Conservation (phyloP, 2,329 filamentous ascomycete species). For the Nothophoma quercina region DNA sequence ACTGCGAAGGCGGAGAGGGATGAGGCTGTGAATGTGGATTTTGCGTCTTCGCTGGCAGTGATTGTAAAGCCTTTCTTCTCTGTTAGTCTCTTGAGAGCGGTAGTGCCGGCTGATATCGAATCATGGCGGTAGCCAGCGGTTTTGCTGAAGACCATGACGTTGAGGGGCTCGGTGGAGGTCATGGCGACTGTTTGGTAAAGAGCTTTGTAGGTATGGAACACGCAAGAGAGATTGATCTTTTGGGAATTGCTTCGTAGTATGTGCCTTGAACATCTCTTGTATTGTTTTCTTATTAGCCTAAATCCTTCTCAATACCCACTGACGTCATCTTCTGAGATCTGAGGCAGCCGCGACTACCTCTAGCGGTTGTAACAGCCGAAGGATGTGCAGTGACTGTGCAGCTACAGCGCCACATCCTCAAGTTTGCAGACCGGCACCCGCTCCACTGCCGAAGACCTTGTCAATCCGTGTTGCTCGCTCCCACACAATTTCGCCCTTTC, state of each 20-base stretch:
- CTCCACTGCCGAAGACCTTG: conserved; percentile 56
- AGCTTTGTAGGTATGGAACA: too few relatives aligned
- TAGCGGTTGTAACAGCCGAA: neutral
- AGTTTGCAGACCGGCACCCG: conserved; percentile 8
- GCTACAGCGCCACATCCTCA: neutral
- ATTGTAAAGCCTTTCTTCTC: conserved; percentile 18
- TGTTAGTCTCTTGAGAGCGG: conserved; percentile 21
- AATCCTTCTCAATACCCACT: too few relatives aligned
- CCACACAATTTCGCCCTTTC: conserved; percentile 55
- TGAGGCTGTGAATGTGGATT: conserved; percentile 15
- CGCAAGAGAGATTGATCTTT: too few relatives aligned
- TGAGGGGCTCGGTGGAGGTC: conserved; percentile 7
- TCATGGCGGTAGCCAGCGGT: conserved; percentile 38
- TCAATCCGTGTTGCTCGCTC: conserved; percentile 58
- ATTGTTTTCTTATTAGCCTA: conserved; percentile 1
- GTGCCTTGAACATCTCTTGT: neutral
- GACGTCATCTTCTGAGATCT: neutral
- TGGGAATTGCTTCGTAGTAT: too few relatives aligned
- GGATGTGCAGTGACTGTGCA: neutral
- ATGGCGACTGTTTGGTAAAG: too few relatives aligned
- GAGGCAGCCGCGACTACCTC: neutral
- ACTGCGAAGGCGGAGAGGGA: conserved; percentile 15
- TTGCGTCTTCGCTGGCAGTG: conserved; percentile 30
- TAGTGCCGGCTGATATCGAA: conserved; percentile 32
- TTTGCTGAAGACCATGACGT: conserved; percentile 38